Conservation (phyloP, 208 protist genomes). For the Trichomonas tenax region DNA sequence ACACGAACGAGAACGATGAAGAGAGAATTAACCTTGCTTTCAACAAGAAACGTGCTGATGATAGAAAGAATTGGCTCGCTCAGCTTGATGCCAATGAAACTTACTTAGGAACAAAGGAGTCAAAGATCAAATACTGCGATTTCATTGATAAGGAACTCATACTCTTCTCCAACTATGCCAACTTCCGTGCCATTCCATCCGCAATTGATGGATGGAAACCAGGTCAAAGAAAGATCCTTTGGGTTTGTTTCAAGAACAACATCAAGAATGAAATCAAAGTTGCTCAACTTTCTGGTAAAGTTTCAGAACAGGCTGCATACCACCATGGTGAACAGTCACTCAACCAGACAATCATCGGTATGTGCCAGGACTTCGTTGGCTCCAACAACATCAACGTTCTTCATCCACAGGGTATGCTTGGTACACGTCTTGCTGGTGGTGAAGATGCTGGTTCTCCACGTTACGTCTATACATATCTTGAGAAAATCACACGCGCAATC, state of each 20-base stretch:
- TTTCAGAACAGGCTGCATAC: conserved; percentile 96
- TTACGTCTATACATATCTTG: conserved; percentile 97
- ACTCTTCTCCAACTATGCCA: conserved; percentile 84
- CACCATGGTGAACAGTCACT: conserved; percentile 97
- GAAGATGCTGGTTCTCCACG: conserved; percentile 89
- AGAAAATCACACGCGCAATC: conserved; percentile 62
- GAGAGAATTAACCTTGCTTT: conserved; percentile 94
- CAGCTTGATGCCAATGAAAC: conserved; percentile 44
- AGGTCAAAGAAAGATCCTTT: conserved; percentile 97
- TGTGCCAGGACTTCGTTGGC: conserved; percentile 83
- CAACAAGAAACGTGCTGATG: conserved; percentile 80
- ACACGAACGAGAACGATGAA: conserved; percentile 57
- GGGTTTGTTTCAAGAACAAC: conserved; percentile 96
- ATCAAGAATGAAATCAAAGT: conserved; percentile 91
- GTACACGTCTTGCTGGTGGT: conserved; percentile 85
- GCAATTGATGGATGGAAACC: conserved; percentile 98
- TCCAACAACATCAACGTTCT: conserved; percentile 98
- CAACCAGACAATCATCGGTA: conserved; percentile 84
- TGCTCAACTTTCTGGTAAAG: conserved; percentile 93
- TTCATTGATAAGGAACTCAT: conserved; percentile 75
- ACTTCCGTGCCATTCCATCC: conserved; percentile 66
- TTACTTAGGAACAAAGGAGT: conserved; percentile 13
- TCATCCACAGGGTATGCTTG: conserved; percentile 89
- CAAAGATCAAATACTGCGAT: conserved; percentile 26
- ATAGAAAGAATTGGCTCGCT: conserved; percentile 94